Percentiles rank a stretch among this genome's conserved stretches.
These are phyloP conservation scores for Ottelia alismoides DNA, from an alignment of 106 monocot genomes.

Conservation along the genomic window DNA sequence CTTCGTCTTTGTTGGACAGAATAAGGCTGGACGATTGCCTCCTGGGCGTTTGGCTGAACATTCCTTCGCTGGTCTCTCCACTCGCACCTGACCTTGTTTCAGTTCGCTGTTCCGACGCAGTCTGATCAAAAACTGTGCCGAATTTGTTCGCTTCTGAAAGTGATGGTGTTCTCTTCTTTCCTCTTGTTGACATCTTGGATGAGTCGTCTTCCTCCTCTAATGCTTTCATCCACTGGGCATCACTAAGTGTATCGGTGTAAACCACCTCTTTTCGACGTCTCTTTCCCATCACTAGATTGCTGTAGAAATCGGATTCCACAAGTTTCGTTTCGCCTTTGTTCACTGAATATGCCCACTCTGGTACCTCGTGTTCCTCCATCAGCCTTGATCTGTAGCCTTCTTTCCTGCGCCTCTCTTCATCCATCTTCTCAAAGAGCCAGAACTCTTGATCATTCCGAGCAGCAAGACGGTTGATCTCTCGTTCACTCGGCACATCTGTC, in stretches of 20 bases:
- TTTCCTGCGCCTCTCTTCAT: slow-evolving; percentile 77
- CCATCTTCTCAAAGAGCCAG: slow-evolving; percentile 96
- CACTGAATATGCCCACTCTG: slow-evolving; percentile 74
- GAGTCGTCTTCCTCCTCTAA: slow-evolving; percentile 73
- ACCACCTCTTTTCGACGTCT: slow-evolving; percentile 77
- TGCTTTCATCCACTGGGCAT: slow-evolving; percentile 78
- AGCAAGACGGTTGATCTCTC: slow-evolving; percentile 93
- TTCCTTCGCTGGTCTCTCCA: slow-evolving; percentile 33
- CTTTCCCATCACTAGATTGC: slow-evolving; percentile 30
- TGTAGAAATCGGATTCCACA: slow-evolving; percentile 3
- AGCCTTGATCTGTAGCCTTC: slow-evolving; percentile 76
- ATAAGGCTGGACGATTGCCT: slow-evolving; percentile 7
- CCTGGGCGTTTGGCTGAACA: slow-evolving; percentile 15
- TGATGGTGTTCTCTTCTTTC: slow-evolving; percentile 24
- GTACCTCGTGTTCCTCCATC: slow-evolving; percentile 91
- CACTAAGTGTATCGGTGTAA: slow-evolving; percentile 79
- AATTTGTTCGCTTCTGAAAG: slow-evolving; percentile 16
- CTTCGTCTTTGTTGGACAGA: slow-evolving; percentile 22
- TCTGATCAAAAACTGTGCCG: slow-evolving; percentile 5
- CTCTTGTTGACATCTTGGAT: slow-evolving; percentile 23
- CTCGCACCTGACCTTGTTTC: slow-evolving; percentile 13
- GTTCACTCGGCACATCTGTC: slow-evolving; percentile 88
- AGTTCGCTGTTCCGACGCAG: slow-evolving; percentile 18
- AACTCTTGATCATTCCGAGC: slow-evolving; percentile 85
- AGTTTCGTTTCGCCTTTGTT: slow-evolving; percentile 21